Evolutionary conservation across 202 grass and related monocot genomes (phyloP), one percentile per base, ranked within the genome.

Genomic region (Elaeis oleifera): DNA sequence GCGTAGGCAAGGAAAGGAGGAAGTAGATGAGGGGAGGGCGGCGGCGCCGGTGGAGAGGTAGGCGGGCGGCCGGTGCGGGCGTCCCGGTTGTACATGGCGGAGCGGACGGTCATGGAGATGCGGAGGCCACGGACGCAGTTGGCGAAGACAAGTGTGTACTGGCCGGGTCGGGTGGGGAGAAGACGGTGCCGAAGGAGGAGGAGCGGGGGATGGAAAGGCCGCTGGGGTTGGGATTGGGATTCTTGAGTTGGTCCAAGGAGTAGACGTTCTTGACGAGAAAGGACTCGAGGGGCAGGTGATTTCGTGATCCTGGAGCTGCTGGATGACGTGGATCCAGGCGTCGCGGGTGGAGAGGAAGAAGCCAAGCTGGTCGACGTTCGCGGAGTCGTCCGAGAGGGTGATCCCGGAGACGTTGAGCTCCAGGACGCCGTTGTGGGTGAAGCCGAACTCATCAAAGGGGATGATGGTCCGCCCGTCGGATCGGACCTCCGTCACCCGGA

Each of bases 61-160:
- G 24, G 78, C 58, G n/a, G 84, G 24, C 28, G 59, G 1, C 75
- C 24, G 13, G 79, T 73, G 61, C 15, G 50, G 0, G 58, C 72
- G 63, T 87, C 80, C 50, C 84, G 60, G 81, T 95, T 95, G 65
- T 90, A 95, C 90, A 95, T 95, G 16, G 83, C 80, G 61, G 90
- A 95, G 69, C 70, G 76, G 53, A 95, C 76, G 20, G 79, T 76
- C 90, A 95, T 95, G 65, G 70, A 84, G 78, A 90, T 78, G 65
- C 76, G 78, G 51, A 87, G 26, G 3, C 74, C 54, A 48, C 64
- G 55, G 67, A 90, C 81, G 78, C 90, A 95, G 71, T 90, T 90
- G 57, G 90, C 90, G 48, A 95, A 95, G 55, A 95, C 78, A 50
- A 95, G 90, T 21, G 90, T 90, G 71, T 90, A 95, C 80, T 90